These are phyloP conservation scores for Hemileccinum rubropunctum DNA, from an alignment of 768 basidiomycete genomes.

Conservation along the genomic window DNA sequence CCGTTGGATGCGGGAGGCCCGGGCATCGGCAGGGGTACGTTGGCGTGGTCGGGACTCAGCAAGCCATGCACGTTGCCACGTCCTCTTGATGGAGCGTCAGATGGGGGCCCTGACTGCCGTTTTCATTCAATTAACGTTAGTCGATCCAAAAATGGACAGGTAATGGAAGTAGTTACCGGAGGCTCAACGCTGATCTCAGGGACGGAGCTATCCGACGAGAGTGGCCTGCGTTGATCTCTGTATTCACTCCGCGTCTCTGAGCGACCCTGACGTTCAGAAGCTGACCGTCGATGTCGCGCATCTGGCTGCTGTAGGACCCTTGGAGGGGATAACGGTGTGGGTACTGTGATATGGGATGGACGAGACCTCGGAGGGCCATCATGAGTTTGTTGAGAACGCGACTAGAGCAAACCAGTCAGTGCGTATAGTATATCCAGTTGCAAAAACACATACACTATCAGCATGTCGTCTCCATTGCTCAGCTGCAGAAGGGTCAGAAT, in stretches of 20 bases:
- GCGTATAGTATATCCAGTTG: too few relatives aligned
- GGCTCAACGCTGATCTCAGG: slow-evolving; percentile 33
- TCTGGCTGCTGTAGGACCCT: slow-evolving; percentile 11
- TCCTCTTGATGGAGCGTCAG: slow-evolving; percentile 32
- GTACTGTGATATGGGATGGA: slow-evolving; percentile 21
- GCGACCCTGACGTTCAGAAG: slow-evolving; percentile 27
- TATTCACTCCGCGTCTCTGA: slow-evolving; percentile 14
- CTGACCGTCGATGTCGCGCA: slow-evolving; percentile 16
- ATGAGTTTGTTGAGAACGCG: slow-evolving; percentile 13
- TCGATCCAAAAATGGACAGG: slow-evolving; percentile 4
- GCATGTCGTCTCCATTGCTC: slow-evolving; percentile 32
- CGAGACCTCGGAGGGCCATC: slow-evolving; percentile 14
- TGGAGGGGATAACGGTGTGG: slow-evolving; percentile 28
- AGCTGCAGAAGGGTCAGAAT: slow-evolving; percentile 31
- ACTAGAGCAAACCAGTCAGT: slow-evolving; percentile 10
- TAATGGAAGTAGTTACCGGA: slow-evolving; percentile 22
- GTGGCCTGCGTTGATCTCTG: slow-evolving; percentile 20
- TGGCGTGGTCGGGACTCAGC: slow-evolving; percentile 32
- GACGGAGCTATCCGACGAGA: slow-evolving; percentile 34
- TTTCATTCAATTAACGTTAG: slow-evolving; percentile 15
- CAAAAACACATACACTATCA: slow-evolving; percentile 14
- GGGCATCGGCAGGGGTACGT: slow-evolving; percentile 27
- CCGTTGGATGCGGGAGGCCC: slow-evolving; percentile 8
- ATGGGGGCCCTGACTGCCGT: slow-evolving; percentile 29
- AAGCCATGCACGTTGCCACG: slow-evolving; percentile 13